Evolutionary conservation across 2,329 filamentous ascomycete species (phyloP), one percentile per base, ranked within the genome.

Genomic region (Tolypocladium capitatum): DNA sequence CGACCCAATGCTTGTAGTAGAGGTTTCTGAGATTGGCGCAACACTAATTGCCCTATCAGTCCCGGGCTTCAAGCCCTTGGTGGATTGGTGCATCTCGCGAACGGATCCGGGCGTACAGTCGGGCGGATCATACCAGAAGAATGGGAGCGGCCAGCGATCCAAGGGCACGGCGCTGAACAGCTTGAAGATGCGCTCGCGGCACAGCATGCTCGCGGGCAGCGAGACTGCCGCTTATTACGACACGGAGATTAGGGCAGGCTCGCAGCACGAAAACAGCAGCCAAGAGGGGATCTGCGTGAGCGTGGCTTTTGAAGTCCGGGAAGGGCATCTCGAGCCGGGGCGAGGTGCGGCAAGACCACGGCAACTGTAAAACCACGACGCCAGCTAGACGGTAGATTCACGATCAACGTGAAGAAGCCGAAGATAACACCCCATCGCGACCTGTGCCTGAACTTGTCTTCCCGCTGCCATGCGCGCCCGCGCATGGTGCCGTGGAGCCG

Each of bases 21-120:
- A 76, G 55, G 68, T 68, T 3, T 66, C 72, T 2, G 73, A 76
- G 36, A 70, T 76, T 20, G 72, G 71, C 4, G 64, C 66, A 1
- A 76, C 73, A 0, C 55, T 76, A 24, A 68, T 75, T 35, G 71
- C 73, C 1, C 63, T 76, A 1, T 76, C 73, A 0, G 62, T 75
- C 0, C 73, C 73, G 0, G 72, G 70, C 3, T 58, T 73, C 43
- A 74, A 75, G 47, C 72, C 72, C 0, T 55, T 75, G 3, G 66
- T 70, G 38, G 68, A 68, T 53, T 58, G 53, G 49, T 54, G 59
- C 43, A 48, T 67, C 27, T 50, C 63, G 44, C 49, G 56, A 27
- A 58, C 55, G 50, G 60, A 57, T 27, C 43, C 49, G 5, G 50
- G 55, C 24, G 42, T 49, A 4, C 52, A 55, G 14, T 53, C 51